Percentiles rank a stretch among this genome's conserved stretches.
Evolutionary conservation across 306 rosid species (phyloP).

Genomic region (Trichosanthes cucumerina): DNA sequence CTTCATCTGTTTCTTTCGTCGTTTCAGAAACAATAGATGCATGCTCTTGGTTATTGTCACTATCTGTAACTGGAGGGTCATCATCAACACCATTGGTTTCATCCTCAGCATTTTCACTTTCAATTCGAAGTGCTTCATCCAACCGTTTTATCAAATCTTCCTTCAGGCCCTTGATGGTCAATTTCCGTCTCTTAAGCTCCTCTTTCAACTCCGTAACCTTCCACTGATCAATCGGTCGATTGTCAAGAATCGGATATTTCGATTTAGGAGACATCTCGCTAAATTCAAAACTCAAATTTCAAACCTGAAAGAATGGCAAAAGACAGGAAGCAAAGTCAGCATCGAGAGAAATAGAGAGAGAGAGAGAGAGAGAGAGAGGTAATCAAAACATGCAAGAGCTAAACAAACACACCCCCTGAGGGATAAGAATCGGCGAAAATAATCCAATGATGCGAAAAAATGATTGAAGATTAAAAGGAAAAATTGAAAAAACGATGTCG

Average conservation of each 20-base stretch:
- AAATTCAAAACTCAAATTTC: constrained; percentile 27
- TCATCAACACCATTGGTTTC: constrained; percentile 25
- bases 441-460: neutral
- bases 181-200: constrained; percentile 73
- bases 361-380: neutral
- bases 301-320: constrained; percentile 19
- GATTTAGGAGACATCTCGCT: constrained; percentile 50
- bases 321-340: neutral
- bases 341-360: neutral
- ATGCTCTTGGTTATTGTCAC: constrained; percentile 8
- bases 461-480: too few relatives aligned
- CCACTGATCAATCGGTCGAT: constrained; percentile 83
- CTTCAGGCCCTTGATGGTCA: constrained; percentile 69
- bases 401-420: neutral
- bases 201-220: constrained; percentile 84
- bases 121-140: constrained; percentile 56
- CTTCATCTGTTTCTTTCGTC: constrained; percentile 18
- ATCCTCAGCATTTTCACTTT: constrained; percentile 33
- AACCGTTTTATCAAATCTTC: constrained; percentile 78
- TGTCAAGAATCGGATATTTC: constrained; percentile 49
- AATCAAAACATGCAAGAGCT: neutral
- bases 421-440: neutral
- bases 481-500: neutral
- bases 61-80: constrained; percentile 16
- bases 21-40: constrained; percentile 19